Evolutionary conservation across 2,329 filamentous ascomycete genomes (phyloP), one percentile per base, ranked within the genome.

Genomic region (Rhynchosporium agropyri): DNA sequence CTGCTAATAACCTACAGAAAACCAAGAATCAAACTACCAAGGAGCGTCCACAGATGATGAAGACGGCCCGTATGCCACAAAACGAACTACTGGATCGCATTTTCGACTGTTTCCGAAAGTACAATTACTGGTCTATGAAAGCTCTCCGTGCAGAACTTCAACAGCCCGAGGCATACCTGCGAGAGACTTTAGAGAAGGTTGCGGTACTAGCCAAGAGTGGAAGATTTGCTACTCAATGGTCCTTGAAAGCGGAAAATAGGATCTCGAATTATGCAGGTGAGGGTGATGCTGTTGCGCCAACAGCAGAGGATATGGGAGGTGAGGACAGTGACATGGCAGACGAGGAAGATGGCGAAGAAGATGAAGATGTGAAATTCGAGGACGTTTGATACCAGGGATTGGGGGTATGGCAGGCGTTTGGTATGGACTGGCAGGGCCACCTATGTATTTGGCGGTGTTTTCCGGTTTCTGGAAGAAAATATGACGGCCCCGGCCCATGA

Each of bases 81-180:
- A 89, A 92, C 80, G 89, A 95, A 72, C 86, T 99, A 66, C 79
- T 96, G 77, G 93, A 97, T 78, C 84, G 86, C 67, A 87, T 99
- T 65, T 92, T 94, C 80, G 79, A 84, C 55, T 89, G 88, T 74
- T 99, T 97, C 85, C 85, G 88, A 62, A 81, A 89, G 72, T 96
- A 90, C 81, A 87, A 89, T 71, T 98, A 95, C 77, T 99, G 94
- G 93, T 88, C 90, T n/a, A 90, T 98, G 82, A 93, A 91, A 73
- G 86, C 89, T 4, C 84, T 99, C 69, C 91, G 92, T 67, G 82
- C 86, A 57, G 80, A 84, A 65, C 84, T 96, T 45, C 85, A 88
- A 64, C 95, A 99, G 77, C 95, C 95, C 1, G 95, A 98, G 75
- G 88, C 89, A n/a, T 98, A 93, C 76, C 84, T 99, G 65, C 92